Conservation (phyloP, 140 eudicot genomes). For the Cichorium intybus region DNA sequence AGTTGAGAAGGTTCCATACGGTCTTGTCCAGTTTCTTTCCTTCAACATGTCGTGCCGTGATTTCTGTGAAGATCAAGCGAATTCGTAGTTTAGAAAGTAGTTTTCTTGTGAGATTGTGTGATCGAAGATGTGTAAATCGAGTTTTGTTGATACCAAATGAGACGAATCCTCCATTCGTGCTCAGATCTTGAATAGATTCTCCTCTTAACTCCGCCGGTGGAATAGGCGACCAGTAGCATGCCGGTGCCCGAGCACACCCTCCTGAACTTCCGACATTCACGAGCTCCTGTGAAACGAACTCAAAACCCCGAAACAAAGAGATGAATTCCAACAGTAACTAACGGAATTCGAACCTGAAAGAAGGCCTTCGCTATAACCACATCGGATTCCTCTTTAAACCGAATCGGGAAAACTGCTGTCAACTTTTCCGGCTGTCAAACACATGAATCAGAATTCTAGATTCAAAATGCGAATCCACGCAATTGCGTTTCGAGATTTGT, state of each 20-base stretch:
- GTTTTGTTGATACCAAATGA: conserved; percentile 56
- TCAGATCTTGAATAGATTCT: conserved; percentile 69
- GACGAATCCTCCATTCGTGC: conserved; percentile 85
- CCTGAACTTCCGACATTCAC: conserved; percentile 65
- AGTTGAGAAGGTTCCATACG: conserved; percentile 87
- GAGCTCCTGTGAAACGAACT: conserved; percentile 54
- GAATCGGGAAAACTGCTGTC: conserved; percentile 80
- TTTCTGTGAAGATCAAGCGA: conserved; percentile 44
- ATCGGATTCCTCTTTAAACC: conserved; percentile 78
- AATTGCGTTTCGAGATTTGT: not conserved
- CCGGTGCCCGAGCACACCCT: conserved; percentile 62
- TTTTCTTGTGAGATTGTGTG: not conserved
- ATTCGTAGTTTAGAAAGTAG: not conserved
- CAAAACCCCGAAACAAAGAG: conserved; percentile 2
- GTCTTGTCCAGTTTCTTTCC: conserved; percentile 90
- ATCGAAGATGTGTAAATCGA: not conserved
- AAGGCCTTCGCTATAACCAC: conserved; percentile 83
- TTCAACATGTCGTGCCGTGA: conserved; percentile 58
- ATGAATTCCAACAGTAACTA: not conserved
- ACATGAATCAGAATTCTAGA: conserved; percentile 9
- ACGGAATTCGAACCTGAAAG: conserved; percentile 60
- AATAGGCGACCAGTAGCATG: conserved; percentile 85
- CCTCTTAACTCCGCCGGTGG: conserved; percentile 90
- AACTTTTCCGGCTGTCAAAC: conserved; percentile 56
- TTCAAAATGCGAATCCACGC: not conserved